phyloP scores from a whole-genome alignment of 352 stramenopile genomes.

The Phytophthora macrochlamydospora region DNA sequence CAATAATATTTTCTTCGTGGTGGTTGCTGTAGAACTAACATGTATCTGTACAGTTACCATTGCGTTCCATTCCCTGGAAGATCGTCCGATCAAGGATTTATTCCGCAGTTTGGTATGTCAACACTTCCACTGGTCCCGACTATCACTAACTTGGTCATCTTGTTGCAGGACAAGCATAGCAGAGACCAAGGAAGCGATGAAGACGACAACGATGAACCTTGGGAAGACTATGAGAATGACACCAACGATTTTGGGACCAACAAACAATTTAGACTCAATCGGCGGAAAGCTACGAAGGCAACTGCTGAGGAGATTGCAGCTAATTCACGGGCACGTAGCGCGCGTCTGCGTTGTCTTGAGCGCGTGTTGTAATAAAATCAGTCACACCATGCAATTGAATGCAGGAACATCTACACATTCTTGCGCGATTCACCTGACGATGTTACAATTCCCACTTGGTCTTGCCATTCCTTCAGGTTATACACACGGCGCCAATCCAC shows the following conservation, averaged over 20 bases:
- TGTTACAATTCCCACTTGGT: slow-evolving; percentile 16
- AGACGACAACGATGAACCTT: slow-evolving; percentile 30
- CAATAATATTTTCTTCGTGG: no score
- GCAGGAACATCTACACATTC: slow-evolving; percentile 14
- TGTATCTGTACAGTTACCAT: slow-evolving; percentile 53
- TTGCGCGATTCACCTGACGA: slow-evolving; percentile 26
- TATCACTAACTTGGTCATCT: no score
- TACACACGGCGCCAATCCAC: slow-evolving; percentile 71
- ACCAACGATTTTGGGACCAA: slow-evolving; percentile 29
- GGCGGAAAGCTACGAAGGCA: slow-evolving; percentile 74
- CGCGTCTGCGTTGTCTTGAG: slow-evolving; percentile 77
- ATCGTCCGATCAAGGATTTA: slow-evolving; percentile 81
- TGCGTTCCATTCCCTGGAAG: slow-evolving; percentile 85
- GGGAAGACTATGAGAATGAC: slow-evolving; percentile 19
- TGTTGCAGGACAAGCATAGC: slow-evolving; percentile 41
- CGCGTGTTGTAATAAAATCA: slow-evolving; percentile 39
- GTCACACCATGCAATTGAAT: not conserved
- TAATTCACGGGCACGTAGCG: slow-evolving; percentile 76
- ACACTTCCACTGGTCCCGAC: no score
- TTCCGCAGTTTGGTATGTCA: slow-evolving; percentile 63
- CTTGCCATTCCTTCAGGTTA: slow-evolving; percentile 56
- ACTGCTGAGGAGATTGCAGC: slow-evolving; percentile 59
- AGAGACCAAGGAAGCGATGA: slow-evolving; percentile 25
- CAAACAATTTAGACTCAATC: slow-evolving; percentile 66
- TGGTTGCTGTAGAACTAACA: slow-evolving; percentile 7